Percentiles rank a stretch among this genome's conserved stretches.
These are phyloP conservation scores for Kluyveromyces sp. DNA, from an alignment of 1,139 yeast genomes.

Conservation along the genomic window DNA sequence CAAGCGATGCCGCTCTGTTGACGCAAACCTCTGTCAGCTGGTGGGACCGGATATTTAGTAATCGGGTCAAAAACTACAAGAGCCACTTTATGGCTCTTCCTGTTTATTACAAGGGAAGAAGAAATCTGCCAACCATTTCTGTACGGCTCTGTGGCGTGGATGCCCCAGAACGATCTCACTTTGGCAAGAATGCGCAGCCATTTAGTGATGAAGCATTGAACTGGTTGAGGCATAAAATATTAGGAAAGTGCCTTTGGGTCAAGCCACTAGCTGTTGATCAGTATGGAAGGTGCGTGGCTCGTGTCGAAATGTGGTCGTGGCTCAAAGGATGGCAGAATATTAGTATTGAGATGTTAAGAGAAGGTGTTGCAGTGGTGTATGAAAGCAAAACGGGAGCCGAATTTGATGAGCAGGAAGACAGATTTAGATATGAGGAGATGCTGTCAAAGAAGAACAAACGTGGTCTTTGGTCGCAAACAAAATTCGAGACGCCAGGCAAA, in stretches of 20 bases:
- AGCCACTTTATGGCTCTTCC: constrained; percentile 36
- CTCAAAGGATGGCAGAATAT: constrained; percentile 72
- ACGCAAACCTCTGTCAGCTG: not conserved
- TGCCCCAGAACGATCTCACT: constrained; percentile 95
- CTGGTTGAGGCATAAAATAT: constrained; percentile 62
- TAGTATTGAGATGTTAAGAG: constrained; percentile 75
- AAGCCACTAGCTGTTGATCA: constrained; percentile 82
- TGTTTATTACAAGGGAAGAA: constrained; percentile 41
- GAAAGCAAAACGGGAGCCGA: constrained; percentile 79
- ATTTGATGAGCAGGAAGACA: constrained; percentile 66
- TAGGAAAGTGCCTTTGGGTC: constrained; percentile 62
- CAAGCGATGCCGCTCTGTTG: not conserved
- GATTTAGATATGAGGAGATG: constrained; percentile 52
- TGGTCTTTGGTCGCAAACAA: constrained; percentile 68
- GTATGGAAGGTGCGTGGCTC: constrained; percentile 81
- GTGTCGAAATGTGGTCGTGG: constrained; percentile 54
- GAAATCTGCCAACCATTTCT: constrained; percentile 40
- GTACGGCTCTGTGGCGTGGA: constrained; percentile 91
- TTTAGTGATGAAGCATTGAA: constrained; percentile 73
- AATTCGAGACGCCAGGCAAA: constrained; percentile 72
- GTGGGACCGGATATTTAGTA: constrained; percentile 5
- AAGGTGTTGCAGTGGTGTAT: constrained; percentile 82
- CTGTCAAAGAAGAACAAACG: constrained; percentile 47
- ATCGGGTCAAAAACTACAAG: constrained; percentile 6
- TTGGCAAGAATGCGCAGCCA: constrained; percentile 92